Evolutionary conservation across 2,329 filamentous ascomycete species (phyloP).

Genomic region (Byssochlamys sp.): DNA sequence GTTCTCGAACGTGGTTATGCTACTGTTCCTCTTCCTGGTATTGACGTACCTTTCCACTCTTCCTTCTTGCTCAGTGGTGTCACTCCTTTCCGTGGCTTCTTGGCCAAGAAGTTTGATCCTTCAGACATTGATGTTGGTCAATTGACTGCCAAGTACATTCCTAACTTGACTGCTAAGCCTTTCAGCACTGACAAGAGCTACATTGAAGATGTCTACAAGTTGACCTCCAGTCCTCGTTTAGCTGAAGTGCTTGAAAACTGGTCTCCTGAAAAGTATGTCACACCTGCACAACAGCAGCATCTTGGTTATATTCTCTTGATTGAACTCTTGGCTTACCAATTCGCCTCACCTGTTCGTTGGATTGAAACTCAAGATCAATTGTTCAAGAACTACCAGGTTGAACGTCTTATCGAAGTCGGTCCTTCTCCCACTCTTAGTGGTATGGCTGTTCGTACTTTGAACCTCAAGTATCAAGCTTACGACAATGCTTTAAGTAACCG

Average conservation of each 20-base stretch:
- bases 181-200: conserved; percentile 97
- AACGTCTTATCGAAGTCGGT: conserved; percentile 95
- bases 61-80: conserved; percentile 96
- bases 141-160: conserved; percentile 95
- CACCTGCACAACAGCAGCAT: too few relatives aligned
- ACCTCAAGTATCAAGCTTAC: conserved; percentile 96
- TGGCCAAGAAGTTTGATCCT: conserved; percentile 99
- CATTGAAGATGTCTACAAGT: conserved; percentile 93
- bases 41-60: conserved; percentile 97
- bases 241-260: conserved; percentile 64
- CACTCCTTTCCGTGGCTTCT: conserved; percentile 95
- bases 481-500: conserved; percentile 91
- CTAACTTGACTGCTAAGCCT: conserved; percentile 91
- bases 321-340: conserved; percentile 97
- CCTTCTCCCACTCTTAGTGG: conserved; percentile 92
- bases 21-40: conserved; percentile 90
- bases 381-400: conserved; percentile 85
- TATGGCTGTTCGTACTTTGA: conserved; percentile 92
- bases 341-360: conserved; percentile 97
- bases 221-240: conserved; percentile 66
- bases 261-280: too few relatives aligned
- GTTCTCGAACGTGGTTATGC: conserved; percentile 90
- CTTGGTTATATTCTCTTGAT: conserved; percentile 95
- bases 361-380: conserved; percentile 99
- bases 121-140: conserved; percentile 96